Conservation (phyloP, 495 filamentous ascomycete species). For the Daldinia caldariorum region DNA sequence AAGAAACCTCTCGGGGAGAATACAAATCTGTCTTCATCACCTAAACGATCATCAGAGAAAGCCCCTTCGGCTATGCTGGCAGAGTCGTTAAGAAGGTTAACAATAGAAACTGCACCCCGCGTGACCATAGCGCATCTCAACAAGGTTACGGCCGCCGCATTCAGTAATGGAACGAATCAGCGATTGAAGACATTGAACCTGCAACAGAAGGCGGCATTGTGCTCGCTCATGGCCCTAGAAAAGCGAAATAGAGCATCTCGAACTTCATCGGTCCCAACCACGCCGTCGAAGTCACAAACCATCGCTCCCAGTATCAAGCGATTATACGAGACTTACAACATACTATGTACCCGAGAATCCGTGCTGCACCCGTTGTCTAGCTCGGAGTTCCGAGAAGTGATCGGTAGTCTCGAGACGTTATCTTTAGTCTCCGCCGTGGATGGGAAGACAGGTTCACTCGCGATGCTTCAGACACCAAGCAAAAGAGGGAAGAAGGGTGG, state of each 20-base stretch:
- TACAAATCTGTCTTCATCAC: conserved; percentile 58
- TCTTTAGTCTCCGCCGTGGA: conserved; percentile 82
- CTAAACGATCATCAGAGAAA: conserved; percentile 55
- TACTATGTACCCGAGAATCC: conserved; percentile 82
- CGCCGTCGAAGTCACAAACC: conserved; percentile 50
- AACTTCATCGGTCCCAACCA: conserved; percentile 56
- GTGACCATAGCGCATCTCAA: conserved; percentile 91
- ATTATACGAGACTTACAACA: conserved; percentile 80
- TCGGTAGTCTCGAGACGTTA: conserved; percentile 87
- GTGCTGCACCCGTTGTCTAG: conserved; percentile 84
- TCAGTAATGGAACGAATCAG: conserved; percentile 84
- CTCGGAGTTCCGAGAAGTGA: conserved; percentile 92
- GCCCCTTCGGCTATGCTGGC: conserved; percentile 48
- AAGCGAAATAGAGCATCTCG: conserved; percentile 62
- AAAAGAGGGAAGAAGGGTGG: conserved; percentile 62
- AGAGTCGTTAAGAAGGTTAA: conserved; percentile 67
- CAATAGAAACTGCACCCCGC: conserved; percentile 80
- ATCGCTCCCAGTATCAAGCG: conserved; percentile 77
- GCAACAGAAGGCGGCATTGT: conserved; percentile 95
- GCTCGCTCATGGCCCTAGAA: conserved; percentile 84
- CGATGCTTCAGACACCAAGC: conserved; percentile 66
- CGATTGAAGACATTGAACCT: conserved; percentile 88
- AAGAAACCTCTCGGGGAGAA: conserved; percentile 58
- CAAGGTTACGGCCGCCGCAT: conserved; percentile 83
- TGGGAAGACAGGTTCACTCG: conserved; percentile 71